Evolutionary conservation across 2,329 filamentous ascomycete species (phyloP).

Genomic region (Arthrinium puccinioides): DNA sequence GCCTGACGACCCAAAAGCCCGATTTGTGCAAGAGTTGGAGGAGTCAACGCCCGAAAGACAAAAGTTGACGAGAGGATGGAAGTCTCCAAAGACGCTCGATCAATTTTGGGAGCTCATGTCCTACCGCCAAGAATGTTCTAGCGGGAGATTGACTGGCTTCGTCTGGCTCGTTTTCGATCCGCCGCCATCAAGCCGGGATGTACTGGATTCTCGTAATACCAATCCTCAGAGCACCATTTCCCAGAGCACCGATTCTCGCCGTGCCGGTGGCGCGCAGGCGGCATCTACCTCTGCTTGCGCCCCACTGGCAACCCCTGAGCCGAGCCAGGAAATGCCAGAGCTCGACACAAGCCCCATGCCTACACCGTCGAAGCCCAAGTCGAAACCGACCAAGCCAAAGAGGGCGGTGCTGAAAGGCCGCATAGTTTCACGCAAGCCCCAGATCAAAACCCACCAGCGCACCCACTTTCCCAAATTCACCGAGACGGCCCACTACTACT

Average conservation of each 20-base stretch:
- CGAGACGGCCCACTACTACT: constrained; percentile 56
- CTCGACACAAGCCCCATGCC: too few species aligned
- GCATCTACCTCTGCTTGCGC: too few species aligned
- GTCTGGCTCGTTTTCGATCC: constrained; percentile 84
- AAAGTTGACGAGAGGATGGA: constrained; percentile 65
- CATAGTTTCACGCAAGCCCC: constrained; percentile 57
- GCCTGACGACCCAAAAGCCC: constrained; percentile 90
- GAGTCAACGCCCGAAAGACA: constrained; percentile 52
- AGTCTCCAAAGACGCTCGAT: constrained; percentile 73
- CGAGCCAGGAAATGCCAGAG: too few species aligned
- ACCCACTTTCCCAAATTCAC: constrained; percentile 43
- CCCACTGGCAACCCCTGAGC: too few species aligned
- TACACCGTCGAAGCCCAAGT: too few species aligned
- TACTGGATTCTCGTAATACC: too few species aligned
- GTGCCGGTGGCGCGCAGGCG: constrained; percentile 21
- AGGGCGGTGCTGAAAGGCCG: constrained; percentile 46
- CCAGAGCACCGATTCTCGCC: too few species aligned
- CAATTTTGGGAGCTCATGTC: constrained; percentile 99
- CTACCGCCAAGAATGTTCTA: constrained; percentile 90
- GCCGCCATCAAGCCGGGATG: constrained; percentile 15
- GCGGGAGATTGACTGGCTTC: constrained; percentile 86
- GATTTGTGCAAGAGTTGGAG: constrained; percentile 83
- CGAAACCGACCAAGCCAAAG: constrained; percentile 29
- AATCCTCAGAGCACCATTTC: too few species aligned
- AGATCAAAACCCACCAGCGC: constrained; percentile 52